These are phyloP conservation scores for Aspergillus sclerotiicarbonarius DNA, from an alignment of 495 filamentous ascomycete species.

Conservation along the genomic window DNA sequence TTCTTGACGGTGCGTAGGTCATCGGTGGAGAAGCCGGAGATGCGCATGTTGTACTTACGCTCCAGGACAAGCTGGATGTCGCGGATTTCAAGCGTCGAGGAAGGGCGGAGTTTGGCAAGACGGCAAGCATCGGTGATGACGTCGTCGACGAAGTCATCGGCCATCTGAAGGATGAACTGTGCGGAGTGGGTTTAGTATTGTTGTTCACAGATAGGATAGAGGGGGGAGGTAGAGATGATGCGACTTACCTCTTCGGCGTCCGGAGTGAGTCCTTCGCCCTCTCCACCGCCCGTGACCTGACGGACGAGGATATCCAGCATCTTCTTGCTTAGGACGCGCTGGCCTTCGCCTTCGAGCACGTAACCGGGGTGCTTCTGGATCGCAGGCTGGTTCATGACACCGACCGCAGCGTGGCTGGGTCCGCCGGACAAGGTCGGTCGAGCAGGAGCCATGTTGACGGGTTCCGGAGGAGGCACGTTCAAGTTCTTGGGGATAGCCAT, in stretches of 20 bases:
- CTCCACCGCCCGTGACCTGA: conserved; percentile 81
- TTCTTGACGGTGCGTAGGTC: conserved; percentile 93
- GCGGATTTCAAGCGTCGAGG: conserved; percentile 82
- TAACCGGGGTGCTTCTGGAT: conserved; percentile 76
- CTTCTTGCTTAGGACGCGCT: conserved; percentile 88
- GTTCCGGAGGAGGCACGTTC: conserved; percentile 63
- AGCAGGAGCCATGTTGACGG: conserved; percentile 66
- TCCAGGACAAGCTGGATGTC: conserved; percentile 95
- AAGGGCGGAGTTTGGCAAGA: conserved; percentile 88
- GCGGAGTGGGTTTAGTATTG: conserved; percentile 13
- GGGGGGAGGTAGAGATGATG: not conserved
- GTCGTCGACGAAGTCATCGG: conserved; percentile 92
- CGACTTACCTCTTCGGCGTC: conserved; percentile 88
- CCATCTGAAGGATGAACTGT: conserved; percentile 81
- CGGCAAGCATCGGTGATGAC: conserved; percentile 84
- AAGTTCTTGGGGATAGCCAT: conserved; percentile 81
- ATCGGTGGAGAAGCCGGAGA: conserved; percentile 90
- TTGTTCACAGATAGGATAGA: conserved; percentile 4
- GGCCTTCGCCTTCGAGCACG: conserved; percentile 84
- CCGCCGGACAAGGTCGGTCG: conserved; percentile 80
- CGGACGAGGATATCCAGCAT: conserved; percentile 94
- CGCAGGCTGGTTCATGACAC: conserved; percentile 82
- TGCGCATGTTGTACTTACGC: conserved; percentile 96
- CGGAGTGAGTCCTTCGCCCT: conserved; percentile 70
- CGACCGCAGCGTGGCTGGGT: conserved; percentile 65